phyloP scores from a whole-genome alignment of 179 eudicot genomes.

The Sideroxylon spinosum region DNA sequence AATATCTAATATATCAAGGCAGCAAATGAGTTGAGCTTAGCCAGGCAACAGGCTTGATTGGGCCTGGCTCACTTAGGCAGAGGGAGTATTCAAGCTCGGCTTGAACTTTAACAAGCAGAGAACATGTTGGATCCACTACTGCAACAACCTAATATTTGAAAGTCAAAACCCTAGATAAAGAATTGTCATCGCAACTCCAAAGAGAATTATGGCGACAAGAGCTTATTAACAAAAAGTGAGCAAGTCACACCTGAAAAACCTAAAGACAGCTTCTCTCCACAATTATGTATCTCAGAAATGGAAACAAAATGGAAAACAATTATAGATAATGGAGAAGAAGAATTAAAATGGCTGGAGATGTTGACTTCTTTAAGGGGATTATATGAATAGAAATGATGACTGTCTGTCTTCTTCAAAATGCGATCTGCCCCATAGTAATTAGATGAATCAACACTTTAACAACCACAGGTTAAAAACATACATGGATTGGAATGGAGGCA shows the following conservation, averaged over 20 bases:
- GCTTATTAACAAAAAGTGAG: background rate
- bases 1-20: background rate
- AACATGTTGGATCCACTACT: background rate
- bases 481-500: background rate
- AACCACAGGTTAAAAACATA: background rate
- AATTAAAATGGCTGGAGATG: background rate
- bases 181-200: no score
- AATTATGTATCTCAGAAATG: background rate
- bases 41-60: background rate
- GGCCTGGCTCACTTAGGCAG: slow-evolving; percentile 9
- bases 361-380: background rate
- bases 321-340: background rate
- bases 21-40: background rate
- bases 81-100: background rate
- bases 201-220: no score
- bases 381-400: background rate
- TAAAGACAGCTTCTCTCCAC: background rate
- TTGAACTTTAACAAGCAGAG: background rate
- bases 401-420: background rate
- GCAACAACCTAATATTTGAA: slow-evolving; percentile 1
- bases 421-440: background rate
- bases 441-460: background rate
- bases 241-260: background rate
- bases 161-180: background rate
- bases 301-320: background rate